Conservation (phyloP, 352 stramenopile genomes). For the Plasmopara muralis region DNA sequence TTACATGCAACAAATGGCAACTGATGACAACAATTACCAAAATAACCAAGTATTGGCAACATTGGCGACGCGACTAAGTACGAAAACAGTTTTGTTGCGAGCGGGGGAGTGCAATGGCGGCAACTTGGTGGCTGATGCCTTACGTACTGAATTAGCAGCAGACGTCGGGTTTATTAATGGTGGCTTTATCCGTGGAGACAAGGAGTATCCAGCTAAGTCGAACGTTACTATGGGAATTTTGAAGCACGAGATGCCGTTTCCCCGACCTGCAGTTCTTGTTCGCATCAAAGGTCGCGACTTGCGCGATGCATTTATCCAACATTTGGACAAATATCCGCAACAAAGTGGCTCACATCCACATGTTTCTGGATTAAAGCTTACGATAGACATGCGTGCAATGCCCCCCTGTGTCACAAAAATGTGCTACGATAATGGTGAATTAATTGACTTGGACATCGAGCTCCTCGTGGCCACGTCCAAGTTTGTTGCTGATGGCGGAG, state of each 20-base stretch:
- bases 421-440: constrained; percentile 34
- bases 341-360: constrained; percentile 76
- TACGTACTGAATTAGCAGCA: constrained; percentile 54
- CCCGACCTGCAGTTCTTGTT: constrained; percentile 52
- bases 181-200: constrained; percentile 83
- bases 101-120: constrained; percentile 63
- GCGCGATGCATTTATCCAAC: constrained; percentile 64
- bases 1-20: constrained; percentile 58
- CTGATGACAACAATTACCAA: constrained; percentile 38
- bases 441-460: constrained; percentile 42
- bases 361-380: constrained; percentile 56
- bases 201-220: constrained; percentile 62
- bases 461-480: constrained; percentile 72
- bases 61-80: constrained; percentile 48
- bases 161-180: constrained; percentile 84
- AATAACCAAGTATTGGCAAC: constrained; percentile 48
- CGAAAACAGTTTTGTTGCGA: constrained; percentile 63
- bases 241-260: constrained; percentile 86
- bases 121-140: constrained; percentile 76
- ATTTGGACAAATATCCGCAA: constrained; percentile 70
- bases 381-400: constrained; percentile 19
- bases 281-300: constrained; percentile 59
- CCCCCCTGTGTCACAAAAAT: constrained; percentile 34
- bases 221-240: constrained; percentile 65
- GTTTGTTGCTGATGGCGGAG: constrained; percentile 70